phyloP scores from a whole-genome alignment of 257 asterid genomes.

The Asclepias syriaca region DNA sequence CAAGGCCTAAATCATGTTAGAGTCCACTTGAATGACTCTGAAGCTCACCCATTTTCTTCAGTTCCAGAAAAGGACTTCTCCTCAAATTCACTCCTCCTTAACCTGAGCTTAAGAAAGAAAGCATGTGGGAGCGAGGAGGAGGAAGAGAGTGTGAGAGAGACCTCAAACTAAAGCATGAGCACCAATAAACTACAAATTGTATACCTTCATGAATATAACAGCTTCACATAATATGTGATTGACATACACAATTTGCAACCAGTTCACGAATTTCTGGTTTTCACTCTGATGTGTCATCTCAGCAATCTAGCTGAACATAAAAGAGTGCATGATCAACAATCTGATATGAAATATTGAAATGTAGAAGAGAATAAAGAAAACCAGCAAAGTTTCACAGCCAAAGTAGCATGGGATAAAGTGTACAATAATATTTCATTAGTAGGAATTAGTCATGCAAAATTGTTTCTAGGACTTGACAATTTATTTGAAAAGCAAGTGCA shows the following conservation, averaged over 20 bases:
- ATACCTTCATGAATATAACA: neutral
- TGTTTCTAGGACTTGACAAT: neutral
- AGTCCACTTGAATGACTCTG: neutral
- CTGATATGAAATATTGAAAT: neutral
- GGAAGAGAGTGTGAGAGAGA: neutral
- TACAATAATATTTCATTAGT: neutral
- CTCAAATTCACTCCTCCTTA: neutral
- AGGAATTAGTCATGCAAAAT: neutral
- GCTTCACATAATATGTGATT: neutral
- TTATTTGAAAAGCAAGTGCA: neutral
- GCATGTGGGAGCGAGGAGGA: neutral
- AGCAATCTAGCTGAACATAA: constrained; percentile 11
- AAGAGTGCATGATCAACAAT: neutral
- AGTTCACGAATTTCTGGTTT: neutral
- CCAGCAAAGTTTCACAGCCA: neutral
- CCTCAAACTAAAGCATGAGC: neutral
- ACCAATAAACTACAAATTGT: neutral
- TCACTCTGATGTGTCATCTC: constrained; percentile 1
- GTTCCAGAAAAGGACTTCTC: neutral
- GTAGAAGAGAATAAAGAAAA: neutral
- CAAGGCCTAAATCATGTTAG: neutral
- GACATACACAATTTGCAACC: constrained; percentile 4
- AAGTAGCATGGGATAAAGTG: neutral
- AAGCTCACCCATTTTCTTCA: neutral
- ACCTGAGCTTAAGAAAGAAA: neutral